Evolutionary conservation across 345 rosid species (phyloP), one percentile per base, ranked within the genome.

Genomic region (Triadica sebifera): DNA sequence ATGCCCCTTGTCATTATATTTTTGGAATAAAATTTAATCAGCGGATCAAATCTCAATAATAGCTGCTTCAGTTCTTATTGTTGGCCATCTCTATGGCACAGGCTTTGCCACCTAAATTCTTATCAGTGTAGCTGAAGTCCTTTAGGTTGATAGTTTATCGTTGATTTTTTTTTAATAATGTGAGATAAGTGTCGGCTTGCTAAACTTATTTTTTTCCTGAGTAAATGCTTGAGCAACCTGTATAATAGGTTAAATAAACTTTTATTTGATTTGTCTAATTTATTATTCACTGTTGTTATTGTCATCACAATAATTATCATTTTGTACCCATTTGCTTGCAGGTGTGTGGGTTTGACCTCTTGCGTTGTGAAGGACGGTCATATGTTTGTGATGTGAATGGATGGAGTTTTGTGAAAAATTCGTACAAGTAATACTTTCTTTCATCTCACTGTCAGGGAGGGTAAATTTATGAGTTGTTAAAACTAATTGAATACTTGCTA

Each of bases 401-500:
- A 69, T 96, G 99, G 99, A 96, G 99, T 87, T 96, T 93, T 80
- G 99, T 96, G 83, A 96, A 96, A 87, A 96, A 96, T 85, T 96
- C 99, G 22, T 83, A 96, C 79, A 93, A 96, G 98, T 95, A 84
- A 89, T 86, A 75, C 80, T 73, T 16, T 25, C 60, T 68, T 49
- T 51, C 60, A 34, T 68, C 38, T 50, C 41, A 68, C 51, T 67
- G 22, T 67, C 10, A 25, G 10, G 29, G 49, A 65, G 49, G 46
- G 29, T 64, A 43, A 45, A 39, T 38, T 51, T n/a, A 6, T 12
- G 29, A 70, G 52, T 24, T 41, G 65, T 65, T 39, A 71, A 57
- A 71, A 57, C 16, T 38, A 15, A 22, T 58, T 24, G n/a, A 71
- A 29, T 43, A 24, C 38, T 16, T 15, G 24, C 43, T 57, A 37